phyloP scores from a whole-genome alignment of 768 basidiomycete genomes.

The Leucogyrophana mollusca region DNA sequence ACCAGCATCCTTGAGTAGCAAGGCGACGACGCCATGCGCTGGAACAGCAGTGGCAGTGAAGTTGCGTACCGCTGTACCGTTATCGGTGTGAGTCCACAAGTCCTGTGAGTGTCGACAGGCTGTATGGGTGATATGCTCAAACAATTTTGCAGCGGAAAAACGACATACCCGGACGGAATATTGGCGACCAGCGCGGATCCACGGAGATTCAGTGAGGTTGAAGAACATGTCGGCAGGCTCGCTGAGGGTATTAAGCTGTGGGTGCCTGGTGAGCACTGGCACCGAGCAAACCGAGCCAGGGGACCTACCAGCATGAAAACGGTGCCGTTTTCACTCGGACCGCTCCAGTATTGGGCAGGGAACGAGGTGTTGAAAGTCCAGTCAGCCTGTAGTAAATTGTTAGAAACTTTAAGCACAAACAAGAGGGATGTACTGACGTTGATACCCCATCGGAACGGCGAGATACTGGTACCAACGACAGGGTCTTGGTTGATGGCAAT shows the following conservation, averaged over 20 bases:
- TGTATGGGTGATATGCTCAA: background rate
- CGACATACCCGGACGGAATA: conserved; percentile 56
- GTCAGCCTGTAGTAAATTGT: conserved; percentile 28
- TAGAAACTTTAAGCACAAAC: background rate
- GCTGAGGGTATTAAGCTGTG: conserved; percentile 56
- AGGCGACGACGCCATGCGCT: conserved; percentile 63
- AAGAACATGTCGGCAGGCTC: conserved; percentile 56
- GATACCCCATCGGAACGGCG: conserved; percentile 67
- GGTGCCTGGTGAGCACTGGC: background rate
- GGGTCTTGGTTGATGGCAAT: conserved; percentile 69
- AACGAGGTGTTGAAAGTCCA: conserved; percentile 38
- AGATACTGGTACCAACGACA: conserved; percentile 56
- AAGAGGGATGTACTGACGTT: conserved; percentile 41
- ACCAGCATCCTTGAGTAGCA: conserved; percentile 64
- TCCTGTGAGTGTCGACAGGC: conserved; percentile 39
- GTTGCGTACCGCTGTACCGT: conserved; percentile 62
- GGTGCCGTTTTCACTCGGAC: conserved; percentile 58
- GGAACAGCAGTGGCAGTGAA: conserved; percentile 49
- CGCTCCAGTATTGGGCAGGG: conserved; percentile 71
- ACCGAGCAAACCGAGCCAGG: background rate
- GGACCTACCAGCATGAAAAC: conserved; percentile 61
- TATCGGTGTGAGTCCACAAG: conserved; percentile 69
- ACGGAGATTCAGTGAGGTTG: conserved; percentile 65
- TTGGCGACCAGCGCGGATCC: conserved; percentile 63
- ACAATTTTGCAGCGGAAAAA: background rate